A percentile compares a stretch with the other conserved stretches of the same genome.
Conservation (phyloP, 1,284 basidiomycete genomes). For the Trametes hirsuta region DNA sequence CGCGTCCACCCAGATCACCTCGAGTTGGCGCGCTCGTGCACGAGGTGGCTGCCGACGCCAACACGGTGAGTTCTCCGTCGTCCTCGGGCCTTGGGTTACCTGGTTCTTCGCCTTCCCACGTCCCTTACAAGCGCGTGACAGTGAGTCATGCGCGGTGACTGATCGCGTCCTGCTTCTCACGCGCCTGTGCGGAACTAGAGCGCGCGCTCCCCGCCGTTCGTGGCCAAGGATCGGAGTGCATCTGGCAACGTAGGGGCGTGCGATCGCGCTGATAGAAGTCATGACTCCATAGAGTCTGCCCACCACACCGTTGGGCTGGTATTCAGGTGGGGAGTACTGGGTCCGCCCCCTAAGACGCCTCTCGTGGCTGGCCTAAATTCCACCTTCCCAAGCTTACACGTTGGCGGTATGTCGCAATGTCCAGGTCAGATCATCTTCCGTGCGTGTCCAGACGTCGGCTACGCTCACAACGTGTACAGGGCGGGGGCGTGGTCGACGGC, state of each 20-base stretch:
- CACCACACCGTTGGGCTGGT: neutral
- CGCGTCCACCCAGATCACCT: too few species aligned
- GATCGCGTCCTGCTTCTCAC: constrained; percentile 8
- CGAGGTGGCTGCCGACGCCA: too few species aligned
- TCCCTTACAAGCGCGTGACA: constrained; percentile 9
- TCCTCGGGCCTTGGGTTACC: too few species aligned
- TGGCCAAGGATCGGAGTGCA: neutral
- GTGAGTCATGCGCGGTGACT: constrained; percentile 21
- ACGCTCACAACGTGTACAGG: neutral
- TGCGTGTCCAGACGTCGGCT: neutral
- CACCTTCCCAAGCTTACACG: neutral
- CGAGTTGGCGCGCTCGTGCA: too few species aligned
- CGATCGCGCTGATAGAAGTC: constrained; percentile 12
- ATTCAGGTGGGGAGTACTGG: neutral
- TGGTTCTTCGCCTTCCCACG: neutral
- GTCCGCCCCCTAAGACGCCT: neutral
- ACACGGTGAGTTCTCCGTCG: too few species aligned
- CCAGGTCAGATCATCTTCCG: neutral
- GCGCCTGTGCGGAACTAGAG: neutral
- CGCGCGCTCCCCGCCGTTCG: neutral
- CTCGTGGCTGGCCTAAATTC: neutral
- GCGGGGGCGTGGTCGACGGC: too few species aligned
- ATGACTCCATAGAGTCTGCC: neutral
- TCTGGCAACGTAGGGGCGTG: neutral
- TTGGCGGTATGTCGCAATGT: neutral